Evolutionary conservation across 306 rosid species (phyloP).

Genomic region (Lagenaria siceraria): DNA sequence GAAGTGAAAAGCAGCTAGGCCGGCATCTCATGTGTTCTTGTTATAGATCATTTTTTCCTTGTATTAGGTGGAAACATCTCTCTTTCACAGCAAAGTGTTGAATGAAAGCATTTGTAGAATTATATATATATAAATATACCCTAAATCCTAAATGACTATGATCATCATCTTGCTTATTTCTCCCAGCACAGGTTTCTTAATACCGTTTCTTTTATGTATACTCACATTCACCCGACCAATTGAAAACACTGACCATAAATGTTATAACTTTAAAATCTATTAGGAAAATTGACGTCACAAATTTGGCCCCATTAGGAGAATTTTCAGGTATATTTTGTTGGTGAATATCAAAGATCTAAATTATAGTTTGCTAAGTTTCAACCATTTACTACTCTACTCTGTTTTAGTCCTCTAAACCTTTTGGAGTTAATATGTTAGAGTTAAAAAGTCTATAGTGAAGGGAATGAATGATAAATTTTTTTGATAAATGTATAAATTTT

Average conservation of each 20-base stretch:
- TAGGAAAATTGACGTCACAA: not conserved
- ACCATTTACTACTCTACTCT: not conserved
- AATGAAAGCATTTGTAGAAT: slow-evolving; percentile 3
- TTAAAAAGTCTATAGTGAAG: too few relatives aligned
- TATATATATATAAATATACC: not conserved
- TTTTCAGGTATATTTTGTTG: not conserved
- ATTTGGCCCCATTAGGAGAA: not conserved
- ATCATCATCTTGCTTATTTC: not conserved
- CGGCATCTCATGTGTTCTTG: not conserved
- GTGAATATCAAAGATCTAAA: not conserved
- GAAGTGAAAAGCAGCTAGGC: not conserved
- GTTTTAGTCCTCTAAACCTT: not conserved
- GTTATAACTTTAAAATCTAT: not conserved
- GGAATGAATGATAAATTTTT: too few relatives aligned
- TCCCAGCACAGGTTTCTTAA: not conserved
- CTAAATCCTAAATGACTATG: not conserved
- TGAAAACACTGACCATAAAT: not conserved
- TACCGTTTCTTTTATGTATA: not conserved
- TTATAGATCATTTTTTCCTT: not conserved
- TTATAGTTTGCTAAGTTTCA: too few relatives aligned
- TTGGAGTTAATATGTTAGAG: too few relatives aligned
- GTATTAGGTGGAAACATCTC: not conserved
- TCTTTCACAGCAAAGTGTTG: not conserved
- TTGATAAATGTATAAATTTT: too few relatives aligned
- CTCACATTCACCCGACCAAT: not conserved